These are phyloP conservation scores for Macrophomina phaseolina DNA, from an alignment of 2,329 filamentous ascomycete species.

Conservation along the genomic window DNA sequence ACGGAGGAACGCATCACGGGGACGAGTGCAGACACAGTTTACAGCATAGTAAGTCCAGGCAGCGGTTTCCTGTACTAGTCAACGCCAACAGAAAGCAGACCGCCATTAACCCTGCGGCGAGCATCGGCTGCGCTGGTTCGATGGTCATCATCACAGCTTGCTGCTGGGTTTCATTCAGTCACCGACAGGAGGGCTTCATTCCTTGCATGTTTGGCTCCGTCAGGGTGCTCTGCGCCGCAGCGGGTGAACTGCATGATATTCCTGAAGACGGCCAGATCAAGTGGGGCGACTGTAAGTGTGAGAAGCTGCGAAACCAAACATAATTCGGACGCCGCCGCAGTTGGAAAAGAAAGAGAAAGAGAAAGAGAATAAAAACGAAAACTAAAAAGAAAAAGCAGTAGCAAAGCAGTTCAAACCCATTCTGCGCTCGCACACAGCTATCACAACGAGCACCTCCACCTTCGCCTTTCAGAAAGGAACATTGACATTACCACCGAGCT, in stretches of 20 bases:
- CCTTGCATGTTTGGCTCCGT: conserved; percentile 43
- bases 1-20: neutral
- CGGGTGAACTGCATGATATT: conserved; percentile 38
- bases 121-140: conserved; percentile 32
- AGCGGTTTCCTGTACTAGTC: no score
- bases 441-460: no score
- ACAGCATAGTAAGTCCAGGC: neutral
- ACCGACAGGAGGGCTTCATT: conserved; percentile 38
- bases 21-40: neutral
- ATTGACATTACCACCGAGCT: no score
- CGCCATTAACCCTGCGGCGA: neutral
- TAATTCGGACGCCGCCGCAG: conserved; percentile 25
- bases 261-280: conserved; percentile 26
- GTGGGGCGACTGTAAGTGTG: conserved; percentile 6
- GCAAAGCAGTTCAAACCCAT: no score
- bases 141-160: conserved; percentile 37
- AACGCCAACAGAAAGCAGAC: conserved; percentile 16
- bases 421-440: no score
- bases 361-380: no score
- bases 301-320: no score
- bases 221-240: conserved; percentile 36
- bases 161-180: conserved; percentile 40
- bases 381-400: no score
- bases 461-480: no score
- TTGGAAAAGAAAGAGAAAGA: conserved; percentile 29